Evolutionary conservation across 495 filamentous ascomycete genomes (phyloP).

Genomic region (Rhizodiscina lignyota): DNA sequence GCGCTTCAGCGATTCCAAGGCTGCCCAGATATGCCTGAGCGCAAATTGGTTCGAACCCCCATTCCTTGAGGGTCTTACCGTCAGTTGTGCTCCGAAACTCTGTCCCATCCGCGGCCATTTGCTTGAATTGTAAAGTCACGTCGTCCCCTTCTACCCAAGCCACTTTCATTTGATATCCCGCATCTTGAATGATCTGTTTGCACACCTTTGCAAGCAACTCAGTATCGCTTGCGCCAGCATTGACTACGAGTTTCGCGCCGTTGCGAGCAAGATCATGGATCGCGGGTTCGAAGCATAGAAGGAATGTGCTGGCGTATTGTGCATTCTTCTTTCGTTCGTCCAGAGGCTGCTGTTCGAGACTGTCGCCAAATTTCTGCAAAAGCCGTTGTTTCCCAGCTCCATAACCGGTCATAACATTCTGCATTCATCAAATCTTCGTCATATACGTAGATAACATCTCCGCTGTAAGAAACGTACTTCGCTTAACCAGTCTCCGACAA

Average conservation of each 20-base stretch:
- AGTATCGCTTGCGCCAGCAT: slow-evolving; percentile 9
- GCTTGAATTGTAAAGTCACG: slow-evolving; percentile 6
- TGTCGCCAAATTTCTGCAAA: too few relatives aligned
- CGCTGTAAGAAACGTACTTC: too few relatives aligned
- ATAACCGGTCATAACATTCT: too few relatives aligned
- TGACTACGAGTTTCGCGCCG: slow-evolving; percentile 10
- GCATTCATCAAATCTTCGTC: too few relatives aligned
- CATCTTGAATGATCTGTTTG: slow-evolving; percentile 7
- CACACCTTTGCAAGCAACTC: slow-evolving; percentile 8
- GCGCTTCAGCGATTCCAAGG: slow-evolving; percentile 14
- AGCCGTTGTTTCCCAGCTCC: too few relatives aligned
- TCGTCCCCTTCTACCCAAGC: slow-evolving; percentile 14
- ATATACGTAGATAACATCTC: too few relatives aligned
- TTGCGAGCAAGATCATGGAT: slow-evolving; percentile 8
- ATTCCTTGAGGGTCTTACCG: slow-evolving; percentile 12
- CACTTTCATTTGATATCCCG: slow-evolving; percentile 9
- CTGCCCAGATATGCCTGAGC: slow-evolving; percentile 18
- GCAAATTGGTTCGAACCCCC: slow-evolving; percentile 14
- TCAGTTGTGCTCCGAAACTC: slow-evolving; percentile 7
- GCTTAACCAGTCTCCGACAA: too few relatives aligned
- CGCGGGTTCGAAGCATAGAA: slow-evolving; percentile 12
- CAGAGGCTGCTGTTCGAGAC: too few relatives aligned
- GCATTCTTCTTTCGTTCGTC: too few relatives aligned
- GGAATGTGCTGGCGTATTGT: too few relatives aligned
- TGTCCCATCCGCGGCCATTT: slow-evolving; percentile 6